Base-by-base conservation (phyloP, 805 yeast genomes). In the Cyberlindnera sargentensis region DNA sequence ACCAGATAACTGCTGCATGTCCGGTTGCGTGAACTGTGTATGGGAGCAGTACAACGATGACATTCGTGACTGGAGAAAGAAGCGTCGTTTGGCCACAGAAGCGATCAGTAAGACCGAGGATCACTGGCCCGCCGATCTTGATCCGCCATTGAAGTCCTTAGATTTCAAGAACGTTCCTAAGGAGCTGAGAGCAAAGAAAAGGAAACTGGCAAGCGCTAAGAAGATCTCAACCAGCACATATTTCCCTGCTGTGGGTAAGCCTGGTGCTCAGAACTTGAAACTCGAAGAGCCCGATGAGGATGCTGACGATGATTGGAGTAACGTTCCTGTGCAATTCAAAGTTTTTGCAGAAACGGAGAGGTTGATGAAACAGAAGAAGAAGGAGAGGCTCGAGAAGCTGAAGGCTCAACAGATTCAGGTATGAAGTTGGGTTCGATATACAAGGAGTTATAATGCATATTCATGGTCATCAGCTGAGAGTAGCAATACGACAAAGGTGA, bases 1-100 rank as follows among this genome's bases (percentile, higher is more conserved):
- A 53, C 98, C 98, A 2, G 95, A 90, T 53, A 89, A 91, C 62
- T 91, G 99, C 62, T 91, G 99, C 63, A 89, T 89, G 95, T 82
- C 93, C 45, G 99, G 99, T 1, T 91, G 99, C 63, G 80, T 87
- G 29, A 89, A 91, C 63, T 91, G 99, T 63, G 98, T 91, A 2
- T 93, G 98, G 98, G 96, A 90, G 55, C 66, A 86, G 43, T 91
- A 78, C 60, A 82, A 84, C 51, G 97, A 91, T 42, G 98, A 93
- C 60, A 56, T 90, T 40, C 81, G 78, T 49, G 87, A 87, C 31
- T 93, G 96, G 96, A 78, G 80, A 55, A 58, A 49, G 2, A 64
- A 70, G 55, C 68, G 95, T 20, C 64, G 63, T 33, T 60, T 70
- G 44, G 96, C 96, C 0, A 84, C 73, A 46, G 42, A 73, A 61